Evolutionary conservation across 768 basidiomycete species (phyloP).

Genomic region (Collybiopsis confluens): DNA sequence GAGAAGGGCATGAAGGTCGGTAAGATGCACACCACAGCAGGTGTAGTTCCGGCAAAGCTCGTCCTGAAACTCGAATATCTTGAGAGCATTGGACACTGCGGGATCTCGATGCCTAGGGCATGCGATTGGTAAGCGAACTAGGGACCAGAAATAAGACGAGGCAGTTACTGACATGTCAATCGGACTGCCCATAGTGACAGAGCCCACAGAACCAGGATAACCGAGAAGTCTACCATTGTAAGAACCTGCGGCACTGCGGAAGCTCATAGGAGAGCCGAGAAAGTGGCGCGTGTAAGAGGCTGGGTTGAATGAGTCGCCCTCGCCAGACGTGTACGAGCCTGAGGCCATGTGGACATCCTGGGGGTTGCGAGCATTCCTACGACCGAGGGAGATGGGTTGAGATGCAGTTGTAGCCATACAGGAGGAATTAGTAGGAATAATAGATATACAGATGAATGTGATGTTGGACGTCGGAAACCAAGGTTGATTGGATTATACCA

Average conservation of each 20-base stretch:
- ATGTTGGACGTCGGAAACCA: constrained; percentile 1
- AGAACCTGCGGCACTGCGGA: constrained; percentile 60
- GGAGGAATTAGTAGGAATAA: background rate
- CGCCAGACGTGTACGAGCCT: constrained; percentile 44
- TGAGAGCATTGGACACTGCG: constrained; percentile 62
- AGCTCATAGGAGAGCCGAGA: constrained; percentile 70
- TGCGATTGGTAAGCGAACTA: background rate
- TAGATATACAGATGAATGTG: constrained; percentile 6
- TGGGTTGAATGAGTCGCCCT: constrained; percentile 53
- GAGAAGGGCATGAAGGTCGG: constrained; percentile 76
- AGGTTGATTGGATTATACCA: constrained; percentile 2
- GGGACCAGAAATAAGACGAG: background rate
- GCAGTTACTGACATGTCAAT: constrained; percentile 66
- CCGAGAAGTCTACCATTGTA: background rate
- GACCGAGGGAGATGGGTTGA: constrained; percentile 40
- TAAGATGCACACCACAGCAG: constrained; percentile 78
- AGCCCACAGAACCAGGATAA: constrained; percentile 21
- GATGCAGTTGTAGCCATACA: constrained; percentile 13
- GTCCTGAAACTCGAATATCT: constrained; percentile 63
- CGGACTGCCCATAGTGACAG: constrained; percentile 60
- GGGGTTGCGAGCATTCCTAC: constrained; percentile 10
- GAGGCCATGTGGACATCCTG: constrained; percentile 31
- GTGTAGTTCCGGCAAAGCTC: constrained; percentile 87
- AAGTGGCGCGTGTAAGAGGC: constrained; percentile 66
- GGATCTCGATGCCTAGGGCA: constrained; percentile 46